A percentile compares a stretch with the other conserved stretches of the same genome.
These are phyloP conservation scores for Flagelloscypha sp. DNA, from an alignment of 768 basidiomycete species.

Conservation along the genomic window DNA sequence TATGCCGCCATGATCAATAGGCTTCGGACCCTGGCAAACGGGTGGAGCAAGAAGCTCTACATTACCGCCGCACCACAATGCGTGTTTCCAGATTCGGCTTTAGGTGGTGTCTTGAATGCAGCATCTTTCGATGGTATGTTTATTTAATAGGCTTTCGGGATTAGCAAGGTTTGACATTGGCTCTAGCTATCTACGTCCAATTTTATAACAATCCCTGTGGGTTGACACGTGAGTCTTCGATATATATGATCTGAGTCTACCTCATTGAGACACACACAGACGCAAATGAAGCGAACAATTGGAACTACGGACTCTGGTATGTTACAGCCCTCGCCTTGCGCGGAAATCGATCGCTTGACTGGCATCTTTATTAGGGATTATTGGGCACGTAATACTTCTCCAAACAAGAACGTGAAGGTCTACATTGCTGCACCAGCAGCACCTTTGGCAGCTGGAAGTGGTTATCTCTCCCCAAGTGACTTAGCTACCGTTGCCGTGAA, in stretches of 20 bases:
- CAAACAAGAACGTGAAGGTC: conserved; percentile 36
- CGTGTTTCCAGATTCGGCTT: conserved; percentile 27
- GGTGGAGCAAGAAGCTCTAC: conserved; percentile 28
- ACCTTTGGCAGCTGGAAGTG: conserved; percentile 30
- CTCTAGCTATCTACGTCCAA: conserved; percentile 38
- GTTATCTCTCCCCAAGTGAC: conserved; percentile 25
- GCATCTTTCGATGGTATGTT: conserved; percentile 31
- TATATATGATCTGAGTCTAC: too few species aligned
- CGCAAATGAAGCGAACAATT: conserved; percentile 42
- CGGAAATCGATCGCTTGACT: too few species aligned
- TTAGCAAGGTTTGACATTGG: too few species aligned
- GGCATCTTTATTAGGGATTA: conserved; percentile 28
- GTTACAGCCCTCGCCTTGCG: conserved; percentile 4
- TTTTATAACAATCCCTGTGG: conserved; percentile 55
- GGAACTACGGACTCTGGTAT: conserved; percentile 27
- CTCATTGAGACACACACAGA: conserved; percentile 5
- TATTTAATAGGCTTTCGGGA: too few species aligned
- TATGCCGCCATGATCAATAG: conserved; percentile 27
- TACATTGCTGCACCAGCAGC: conserved; percentile 37
- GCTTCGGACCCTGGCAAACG: conserved; percentile 22
- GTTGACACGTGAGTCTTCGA: too few species aligned
- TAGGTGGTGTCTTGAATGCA: conserved; percentile 24
- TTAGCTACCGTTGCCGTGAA: conserved; percentile 24
- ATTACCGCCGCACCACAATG: conserved; percentile 34
- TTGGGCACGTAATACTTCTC: conserved; percentile 32